phyloP scores from a whole-genome alignment of 352 stramenopile genomes.

The Globisporangium takayamanum region DNA sequence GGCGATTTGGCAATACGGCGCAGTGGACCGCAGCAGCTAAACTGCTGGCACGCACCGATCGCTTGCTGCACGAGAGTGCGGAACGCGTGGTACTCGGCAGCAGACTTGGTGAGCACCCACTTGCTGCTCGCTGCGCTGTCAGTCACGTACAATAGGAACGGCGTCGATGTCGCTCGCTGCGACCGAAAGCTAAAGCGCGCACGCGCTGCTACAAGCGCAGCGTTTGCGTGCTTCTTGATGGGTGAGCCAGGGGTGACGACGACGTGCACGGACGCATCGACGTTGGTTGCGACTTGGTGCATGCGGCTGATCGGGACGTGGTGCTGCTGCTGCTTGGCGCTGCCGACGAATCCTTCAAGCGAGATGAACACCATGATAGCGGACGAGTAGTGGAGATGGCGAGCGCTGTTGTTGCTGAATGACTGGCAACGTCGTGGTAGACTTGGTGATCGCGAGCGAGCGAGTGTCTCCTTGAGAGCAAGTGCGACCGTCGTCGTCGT shows the following conservation, averaged over 20 bases:
- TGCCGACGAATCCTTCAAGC: constrained; percentile 49
- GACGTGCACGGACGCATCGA: constrained; percentile 31
- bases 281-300: constrained; percentile 6
- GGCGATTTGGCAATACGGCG: constrained; percentile 41
- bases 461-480: too few species aligned
- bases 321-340: constrained; percentile 6
- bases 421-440: neutral
- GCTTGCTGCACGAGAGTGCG: constrained; percentile 29
- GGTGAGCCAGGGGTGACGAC: constrained; percentile 65
- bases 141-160: constrained; percentile 75
- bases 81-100: constrained; percentile 36
- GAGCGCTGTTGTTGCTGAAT: neutral
- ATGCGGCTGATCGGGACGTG: constrained; percentile 12
- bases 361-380: constrained; percentile 66
- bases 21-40: constrained; percentile 52
- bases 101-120: constrained; percentile 61
- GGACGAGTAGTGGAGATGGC: neutral
- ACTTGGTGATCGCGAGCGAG: too few species aligned
- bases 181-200: constrained; percentile 9
- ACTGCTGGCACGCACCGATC: constrained; percentile 29
- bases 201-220: constrained; percentile 2
- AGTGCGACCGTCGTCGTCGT: too few species aligned
- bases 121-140: constrained; percentile 57
- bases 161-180: constrained; percentile 5
- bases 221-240: constrained; percentile 25